Base-by-base conservation (phyloP, 2,329 filamentous ascomycete species). In the Paraphoma chrysanthemicola region DNA sequence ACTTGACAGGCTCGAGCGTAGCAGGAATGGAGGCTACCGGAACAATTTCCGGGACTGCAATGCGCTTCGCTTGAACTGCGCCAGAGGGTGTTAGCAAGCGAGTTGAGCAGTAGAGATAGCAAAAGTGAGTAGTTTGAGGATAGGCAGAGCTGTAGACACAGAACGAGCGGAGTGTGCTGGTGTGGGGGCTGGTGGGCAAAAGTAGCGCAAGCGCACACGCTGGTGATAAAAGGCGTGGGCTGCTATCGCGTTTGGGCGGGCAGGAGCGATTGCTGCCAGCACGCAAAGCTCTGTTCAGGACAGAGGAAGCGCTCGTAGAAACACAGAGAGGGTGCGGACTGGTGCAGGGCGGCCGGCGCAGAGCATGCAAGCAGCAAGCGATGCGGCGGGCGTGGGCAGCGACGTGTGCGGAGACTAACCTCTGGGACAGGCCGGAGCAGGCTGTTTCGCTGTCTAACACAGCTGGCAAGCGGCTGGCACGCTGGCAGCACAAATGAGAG, bases 381-480 rank as follows among this genome's bases (percentile, higher is more conserved):
- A 2, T 42, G 62, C 50, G 56, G 57, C 44, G 48, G 54, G 50
- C 53, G 59, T 51, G 46, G 53, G 53, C 53, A 46, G 53, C 29
- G 38, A 44, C 50, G 55, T 59, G 60, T 55, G 62, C 63, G 44
- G 29, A 36, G 54, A 73, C 69, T 71, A 56, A 73, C 69, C 70
- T 72, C 62, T 60, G 48, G 41, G 59, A 56, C 51, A 54, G 54
- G 55, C 49, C 52, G 59, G 54, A 18, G 30, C 29, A 50, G 64
- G 53, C 59, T 46, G 59, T 41, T 47, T 54, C 51, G 57, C 44
- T 46, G 51, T 42, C 42, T 48, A 44, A 33, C 41, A 51, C 46
- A 53, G 54, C 44, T 42, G 41, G 41, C 42, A 53, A 38, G 58
- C 51, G 50, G 49, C 53, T 52, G 30, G 53, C 51, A 57, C 41